Evolutionary conservation across 176 grass and related monocot species (phyloP).

Genomic region (Eragrostis curvula): DNA sequence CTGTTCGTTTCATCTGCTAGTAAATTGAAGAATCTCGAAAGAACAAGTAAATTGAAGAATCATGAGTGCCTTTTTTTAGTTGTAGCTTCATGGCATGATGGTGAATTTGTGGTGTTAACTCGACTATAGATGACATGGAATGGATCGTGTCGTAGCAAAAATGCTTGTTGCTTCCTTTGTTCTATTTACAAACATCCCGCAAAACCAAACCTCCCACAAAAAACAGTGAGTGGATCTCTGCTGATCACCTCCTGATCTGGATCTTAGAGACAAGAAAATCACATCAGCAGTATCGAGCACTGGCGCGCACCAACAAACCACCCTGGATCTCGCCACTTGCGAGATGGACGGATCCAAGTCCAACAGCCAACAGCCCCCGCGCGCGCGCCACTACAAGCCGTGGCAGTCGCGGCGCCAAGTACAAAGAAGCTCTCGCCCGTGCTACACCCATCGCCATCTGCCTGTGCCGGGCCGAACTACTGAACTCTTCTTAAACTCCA

Average conservation of each 20-base stretch:
- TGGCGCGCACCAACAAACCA: slow-evolving; percentile 33
- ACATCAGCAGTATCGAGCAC: neutral
- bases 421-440: neutral
- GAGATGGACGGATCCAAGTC: neutral
- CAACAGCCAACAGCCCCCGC: neutral
- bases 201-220: too few species aligned
- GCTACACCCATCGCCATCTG: slow-evolving; percentile 39
- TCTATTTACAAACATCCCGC: too few species aligned
- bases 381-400: neutral
- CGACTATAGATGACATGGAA: too few species aligned
- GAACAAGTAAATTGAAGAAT: too few species aligned
- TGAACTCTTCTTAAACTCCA: slow-evolving; percentile 17
- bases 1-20: too few species aligned
- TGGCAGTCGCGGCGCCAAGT: neutral
- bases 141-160: too few species aligned
- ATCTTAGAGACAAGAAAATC: slow-evolving; percentile 42
- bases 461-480: neutral
- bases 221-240: neutral
- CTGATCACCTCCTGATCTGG: neutral
- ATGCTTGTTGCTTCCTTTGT: too few species aligned
- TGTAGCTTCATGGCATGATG: too few species aligned
- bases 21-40: too few species aligned
- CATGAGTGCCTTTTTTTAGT: too few species aligned
- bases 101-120: too few species aligned
- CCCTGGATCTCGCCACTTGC: slow-evolving; percentile 17